phyloP scores from a whole-genome alignment of 2,329 filamentous ascomycete genomes.

The Colletotrichum karsti region DNA sequence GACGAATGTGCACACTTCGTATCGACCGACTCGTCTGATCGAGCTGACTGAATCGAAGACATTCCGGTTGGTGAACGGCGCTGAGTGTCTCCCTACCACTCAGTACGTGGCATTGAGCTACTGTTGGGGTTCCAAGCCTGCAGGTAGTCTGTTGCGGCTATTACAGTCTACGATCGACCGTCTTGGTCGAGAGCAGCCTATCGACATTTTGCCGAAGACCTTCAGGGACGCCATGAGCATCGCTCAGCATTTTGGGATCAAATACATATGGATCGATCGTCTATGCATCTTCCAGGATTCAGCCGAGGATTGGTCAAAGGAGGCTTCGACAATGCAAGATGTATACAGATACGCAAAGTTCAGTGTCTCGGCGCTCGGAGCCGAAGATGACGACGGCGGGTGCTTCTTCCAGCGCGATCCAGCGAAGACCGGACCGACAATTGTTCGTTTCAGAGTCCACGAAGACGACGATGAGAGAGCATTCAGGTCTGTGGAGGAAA shows the following conservation, averaged over 20 bases:
- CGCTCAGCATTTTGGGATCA: conserved; percentile 7
- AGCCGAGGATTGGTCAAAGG: conserved; percentile 29
- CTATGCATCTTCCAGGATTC: conserved; percentile 33
- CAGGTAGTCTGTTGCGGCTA: background rate
- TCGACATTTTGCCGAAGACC: conserved; percentile 7
- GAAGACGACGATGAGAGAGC: background rate
- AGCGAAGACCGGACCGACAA: background rate
- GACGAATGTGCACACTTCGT: accelerated
- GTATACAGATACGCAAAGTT: conserved; percentile 27
- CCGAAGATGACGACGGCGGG: conserved; percentile 13
- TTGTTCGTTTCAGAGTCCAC: accelerated
- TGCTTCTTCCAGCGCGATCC: conserved; percentile 8
- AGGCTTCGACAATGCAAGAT: conserved; percentile 31
- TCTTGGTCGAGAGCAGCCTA: background rate
- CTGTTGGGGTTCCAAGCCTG: background rate
- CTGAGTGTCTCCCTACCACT: accelerated
- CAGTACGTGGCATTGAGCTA: background rate
- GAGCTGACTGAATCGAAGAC: background rate
- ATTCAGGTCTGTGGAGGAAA: background rate
- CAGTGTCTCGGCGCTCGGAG: conserved; percentile 22
- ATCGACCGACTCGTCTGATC: background rate
- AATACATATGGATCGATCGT: conserved; percentile 33
- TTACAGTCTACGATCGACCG: background rate
- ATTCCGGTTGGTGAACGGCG: background rate
- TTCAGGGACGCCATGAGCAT: conserved; percentile 30